Evolutionary conservation across 208 protist species (phyloP).

Genomic region (Leishmania amazonensis): DNA sequence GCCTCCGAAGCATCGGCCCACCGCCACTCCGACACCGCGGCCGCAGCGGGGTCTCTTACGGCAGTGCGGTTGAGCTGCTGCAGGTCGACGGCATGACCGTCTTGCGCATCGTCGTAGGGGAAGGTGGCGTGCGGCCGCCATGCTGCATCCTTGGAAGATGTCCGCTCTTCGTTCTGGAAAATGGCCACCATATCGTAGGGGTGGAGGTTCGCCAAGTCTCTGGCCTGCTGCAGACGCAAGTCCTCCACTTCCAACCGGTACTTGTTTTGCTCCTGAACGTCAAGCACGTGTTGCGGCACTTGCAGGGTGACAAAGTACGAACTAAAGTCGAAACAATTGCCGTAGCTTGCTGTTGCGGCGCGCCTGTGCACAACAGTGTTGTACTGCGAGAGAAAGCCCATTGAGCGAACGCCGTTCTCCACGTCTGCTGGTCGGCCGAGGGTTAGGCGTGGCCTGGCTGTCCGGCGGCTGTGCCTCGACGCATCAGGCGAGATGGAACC

Average conservation of each 20-base stretch:
- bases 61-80: conserved; percentile 36
- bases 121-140: conserved; percentile 65
- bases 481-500: neutral
- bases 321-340: conserved; percentile 44
- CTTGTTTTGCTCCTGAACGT: conserved; percentile 66
- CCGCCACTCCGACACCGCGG: conserved; percentile 32
- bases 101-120: conserved; percentile 48
- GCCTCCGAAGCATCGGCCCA: conserved; percentile 39
- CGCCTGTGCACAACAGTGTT: conserved; percentile 17
- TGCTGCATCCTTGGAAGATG: conserved; percentile 2
- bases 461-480: neutral
- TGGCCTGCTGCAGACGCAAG: conserved; percentile 44
- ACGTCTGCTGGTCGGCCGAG: conserved; percentile 25
- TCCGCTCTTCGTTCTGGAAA: conserved; percentile 65
- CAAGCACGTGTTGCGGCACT: conserved; percentile 53
- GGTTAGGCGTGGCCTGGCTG: neutral
- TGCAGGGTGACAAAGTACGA: conserved; percentile 44
- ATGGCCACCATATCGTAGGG: conserved; percentile 38
- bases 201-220: conserved; percentile 34
- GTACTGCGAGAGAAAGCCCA: conserved; percentile 45
- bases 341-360: conserved; percentile 7
- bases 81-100: conserved; percentile 53
- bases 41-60: conserved; percentile 5
- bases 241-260: conserved; percentile 68
- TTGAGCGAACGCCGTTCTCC: conserved; percentile 37